Evolutionary conservation across 768 basidiomycete genomes (phyloP).

Genomic region (Saitozyma sp.): DNA sequence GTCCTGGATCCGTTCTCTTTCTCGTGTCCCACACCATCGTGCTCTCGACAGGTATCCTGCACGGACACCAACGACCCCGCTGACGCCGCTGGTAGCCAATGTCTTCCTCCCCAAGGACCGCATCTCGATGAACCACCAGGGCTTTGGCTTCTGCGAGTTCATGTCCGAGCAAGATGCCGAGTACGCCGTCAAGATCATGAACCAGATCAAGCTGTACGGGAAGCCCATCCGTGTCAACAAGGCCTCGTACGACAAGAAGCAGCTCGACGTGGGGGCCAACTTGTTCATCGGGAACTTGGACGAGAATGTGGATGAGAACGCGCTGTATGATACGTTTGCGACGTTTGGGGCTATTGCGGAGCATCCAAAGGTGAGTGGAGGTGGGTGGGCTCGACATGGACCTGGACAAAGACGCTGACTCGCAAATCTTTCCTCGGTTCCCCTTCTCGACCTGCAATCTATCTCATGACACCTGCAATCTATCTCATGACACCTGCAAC

Average conservation of each 20-base stretch:
- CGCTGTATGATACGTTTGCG: slow-evolving; percentile 92
- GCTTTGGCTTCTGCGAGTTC: slow-evolving; percentile 99
- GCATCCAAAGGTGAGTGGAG: slow-evolving; percentile 49
- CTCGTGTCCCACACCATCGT: background rate
- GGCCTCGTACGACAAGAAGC: slow-evolving; percentile 97
- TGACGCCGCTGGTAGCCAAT: slow-evolving; percentile 64
- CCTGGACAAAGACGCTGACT: too few species aligned
- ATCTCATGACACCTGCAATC: background rate
- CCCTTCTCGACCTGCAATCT: background rate
- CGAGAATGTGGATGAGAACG: slow-evolving; percentile 87
- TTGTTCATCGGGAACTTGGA: slow-evolving; percentile 94
- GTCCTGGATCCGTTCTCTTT: background rate
- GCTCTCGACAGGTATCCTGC: background rate
- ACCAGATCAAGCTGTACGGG: slow-evolving; percentile 98
- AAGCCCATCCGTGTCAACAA: slow-evolving; percentile 99
- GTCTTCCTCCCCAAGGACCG: slow-evolving; percentile 98
- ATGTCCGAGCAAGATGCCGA: slow-evolving; percentile 98
- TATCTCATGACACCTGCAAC: slow-evolving; percentile 1
- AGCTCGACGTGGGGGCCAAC: slow-evolving; percentile 96
- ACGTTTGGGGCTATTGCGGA: slow-evolving; percentile 62
- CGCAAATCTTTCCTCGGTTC: too few species aligned
- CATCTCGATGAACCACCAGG: slow-evolving; percentile 97
- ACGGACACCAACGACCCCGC: background rate
- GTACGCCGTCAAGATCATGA: slow-evolving; percentile 99
- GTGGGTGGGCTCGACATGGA: too few species aligned